Evolutionary conservation across 2,329 filamentous ascomycete species (phyloP), one percentile per base, ranked within the genome.

Genomic region (Colletotrichum euphorbiae): DNA sequence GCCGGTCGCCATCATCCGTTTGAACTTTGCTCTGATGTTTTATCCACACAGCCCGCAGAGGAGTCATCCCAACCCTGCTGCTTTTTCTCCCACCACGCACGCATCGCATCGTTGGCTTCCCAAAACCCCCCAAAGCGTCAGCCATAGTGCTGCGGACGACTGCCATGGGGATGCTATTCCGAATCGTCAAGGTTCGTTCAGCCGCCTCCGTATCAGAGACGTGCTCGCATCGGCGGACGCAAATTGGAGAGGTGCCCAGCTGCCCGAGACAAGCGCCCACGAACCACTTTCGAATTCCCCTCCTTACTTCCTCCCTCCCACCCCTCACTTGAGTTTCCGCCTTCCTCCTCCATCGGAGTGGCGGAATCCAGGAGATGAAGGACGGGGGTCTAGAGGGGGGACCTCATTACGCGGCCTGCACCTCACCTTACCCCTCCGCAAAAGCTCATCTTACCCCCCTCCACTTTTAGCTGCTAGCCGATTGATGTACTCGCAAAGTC

Each of bases 351-450:
- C 62, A 42, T 54, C 62, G 62, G 62, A 42, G 62, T 61, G 62
- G 62, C 62, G 62, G 62, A 61, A 66, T 46, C 31, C 38, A 55
- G 56, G 62, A 66, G 62, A 48, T 61, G 62, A 66, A 31, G 55
- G 43, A 40, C 48, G 56, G 62, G 56, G 62, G 28, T 12, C 19
- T 28, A 28, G 28, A 36, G 28, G 55, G 55, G 33, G 48, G 43
- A n/a, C 56, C 40, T 61, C 56, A 66, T 66, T 66, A 55, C 46
- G 31, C n/a, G n/a, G n/a, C n/a, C n/a, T n/a, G n/a, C n/a, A n/a
- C n/a, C n/a, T n/a, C n/a, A n/a, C n/a, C n/a, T n/a, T n/a, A n/a
- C n/a, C n/a, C n/a, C n/a, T n/a, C n/a, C n/a, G n/a, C n/a, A n/a
- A n/a, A n/a, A n/a, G n/a, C n/a, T n/a, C n/a, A n/a, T n/a, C n/a